Evolutionary conservation across 78 protist species (phyloP).

Genomic region (Dictyostelium firmibasis): DNA sequence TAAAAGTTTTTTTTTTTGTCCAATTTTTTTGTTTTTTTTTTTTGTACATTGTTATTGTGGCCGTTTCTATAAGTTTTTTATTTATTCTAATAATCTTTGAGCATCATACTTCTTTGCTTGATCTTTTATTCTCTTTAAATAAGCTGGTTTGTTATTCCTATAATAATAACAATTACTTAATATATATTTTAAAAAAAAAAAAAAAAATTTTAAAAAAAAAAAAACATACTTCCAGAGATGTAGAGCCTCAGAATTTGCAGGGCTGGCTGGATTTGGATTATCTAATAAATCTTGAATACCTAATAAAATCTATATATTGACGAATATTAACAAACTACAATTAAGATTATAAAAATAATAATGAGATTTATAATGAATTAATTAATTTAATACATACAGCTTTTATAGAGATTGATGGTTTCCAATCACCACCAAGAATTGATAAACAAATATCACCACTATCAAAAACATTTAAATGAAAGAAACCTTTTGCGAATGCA

Average conservation of each 20-base stretch:
- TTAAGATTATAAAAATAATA: neutral
- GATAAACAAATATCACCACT: constrained; percentile 96
- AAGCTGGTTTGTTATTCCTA: constrained; percentile 11
- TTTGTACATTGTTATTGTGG: neutral
- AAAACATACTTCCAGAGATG: constrained; percentile 33
- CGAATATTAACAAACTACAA: no score
- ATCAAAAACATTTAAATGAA: constrained; percentile 89
- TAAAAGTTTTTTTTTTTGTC: neutral
- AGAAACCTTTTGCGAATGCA: constrained; percentile 43
- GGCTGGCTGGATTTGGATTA: constrained; percentile 92
- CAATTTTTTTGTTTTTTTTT: neutral
- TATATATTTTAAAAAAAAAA: neutral
- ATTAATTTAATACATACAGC: constrained; percentile 49
- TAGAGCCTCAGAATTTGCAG: constrained; percentile 94
- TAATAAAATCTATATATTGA: constrained; percentile 91
- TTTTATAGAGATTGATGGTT: constrained; percentile 94
- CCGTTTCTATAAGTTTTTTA: neutral
- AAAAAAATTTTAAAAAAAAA: neutral
- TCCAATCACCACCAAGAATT: constrained; percentile 96
- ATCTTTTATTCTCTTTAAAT: constrained; percentile 30
- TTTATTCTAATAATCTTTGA: neutral
- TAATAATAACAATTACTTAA: neutral
- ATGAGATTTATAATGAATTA: neutral
- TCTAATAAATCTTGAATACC: constrained; percentile 97
- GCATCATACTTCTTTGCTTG: constrained; percentile 53